phyloP scores from a whole-genome alignment of 805 yeast species.

The Metschnikowia bowlesiae region DNA sequence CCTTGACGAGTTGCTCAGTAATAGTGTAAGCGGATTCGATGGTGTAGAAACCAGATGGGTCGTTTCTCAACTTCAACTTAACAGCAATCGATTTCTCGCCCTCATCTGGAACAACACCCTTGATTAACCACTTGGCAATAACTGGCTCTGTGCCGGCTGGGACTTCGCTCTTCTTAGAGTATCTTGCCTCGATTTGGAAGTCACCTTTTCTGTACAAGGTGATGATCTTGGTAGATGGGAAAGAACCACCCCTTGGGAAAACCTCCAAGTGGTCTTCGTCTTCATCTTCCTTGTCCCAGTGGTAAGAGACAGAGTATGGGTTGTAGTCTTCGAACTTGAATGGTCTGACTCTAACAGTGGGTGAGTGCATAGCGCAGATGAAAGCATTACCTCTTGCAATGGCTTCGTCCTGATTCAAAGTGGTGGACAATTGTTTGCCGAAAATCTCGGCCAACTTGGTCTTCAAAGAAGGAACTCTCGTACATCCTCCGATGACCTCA shows the following conservation, averaged over 20 bases:
- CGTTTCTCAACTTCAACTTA: constrained; percentile 93
- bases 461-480: constrained; percentile 95
- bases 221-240: constrained; percentile 94
- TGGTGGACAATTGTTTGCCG: constrained; percentile 64
- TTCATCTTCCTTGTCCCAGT: constrained; percentile 91
- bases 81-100: constrained; percentile 77
- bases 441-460: constrained; percentile 73
- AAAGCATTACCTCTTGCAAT: constrained; percentile 99
- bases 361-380: constrained; percentile 97
- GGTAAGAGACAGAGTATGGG: constrained; percentile 87
- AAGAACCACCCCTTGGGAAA: constrained; percentile 87
- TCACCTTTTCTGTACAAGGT: constrained; percentile 90
- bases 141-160: constrained; percentile 63
- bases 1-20: constrained; percentile 86
- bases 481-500: constrained; percentile 97
- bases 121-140: constrained; percentile 80
- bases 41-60: constrained; percentile 92
- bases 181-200: constrained; percentile 80
- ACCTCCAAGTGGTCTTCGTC: constrained; percentile 92
- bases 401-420: constrained; percentile 98
- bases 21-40: constrained; percentile 93
- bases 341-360: constrained; percentile 97
- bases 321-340: constrained; percentile 96
- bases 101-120: constrained; percentile 76
- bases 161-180: constrained; percentile 68